phyloP scores from a whole-genome alignment of 2,329 filamentous ascomycete genomes.

The Fusarium marasasianum region DNA sequence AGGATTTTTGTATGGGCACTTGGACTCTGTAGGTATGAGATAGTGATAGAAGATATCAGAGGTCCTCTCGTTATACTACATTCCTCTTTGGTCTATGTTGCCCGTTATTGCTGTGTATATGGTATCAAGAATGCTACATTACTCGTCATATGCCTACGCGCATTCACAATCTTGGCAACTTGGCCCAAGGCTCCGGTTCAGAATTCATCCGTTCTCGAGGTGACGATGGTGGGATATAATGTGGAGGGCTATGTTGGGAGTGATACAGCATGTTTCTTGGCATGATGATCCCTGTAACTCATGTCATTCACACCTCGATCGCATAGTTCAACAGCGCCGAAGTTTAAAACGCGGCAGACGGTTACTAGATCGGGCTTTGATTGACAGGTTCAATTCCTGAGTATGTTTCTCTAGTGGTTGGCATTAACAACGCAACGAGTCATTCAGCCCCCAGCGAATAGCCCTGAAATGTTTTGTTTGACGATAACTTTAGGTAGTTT shows the following conservation, averaged over 20 bases:
- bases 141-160: background rate
- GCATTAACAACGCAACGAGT: background rate
- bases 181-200: background rate
- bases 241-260: background rate
- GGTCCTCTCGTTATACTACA: background rate
- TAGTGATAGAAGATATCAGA: background rate
- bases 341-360: conserved; percentile 15
- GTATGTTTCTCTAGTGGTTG: background rate
- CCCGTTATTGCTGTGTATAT: background rate
- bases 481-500: conserved; percentile 3
- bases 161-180: conserved; percentile 8
- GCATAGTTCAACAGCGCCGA: background rate
- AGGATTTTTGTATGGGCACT: conserved; percentile 1
- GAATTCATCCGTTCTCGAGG: conserved; percentile 25
- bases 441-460: background rate
- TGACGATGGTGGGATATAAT: background rate
- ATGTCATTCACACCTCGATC: background rate
- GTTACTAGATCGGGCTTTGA: conserved; percentile 1
- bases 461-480: conserved; percentile 5
- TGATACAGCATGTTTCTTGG: conserved; percentile 8
- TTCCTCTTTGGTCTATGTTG: background rate
- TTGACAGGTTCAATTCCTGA: background rate
- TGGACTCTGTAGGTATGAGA: background rate
- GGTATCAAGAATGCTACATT: background rate
- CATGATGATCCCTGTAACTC: conserved; percentile 1